A percentile compares a stretch with the other conserved stretches of the same genome.
Conservation (phyloP, 2,329 filamentous ascomycete species). For the Pseudogymnoascus sp. region DNA sequence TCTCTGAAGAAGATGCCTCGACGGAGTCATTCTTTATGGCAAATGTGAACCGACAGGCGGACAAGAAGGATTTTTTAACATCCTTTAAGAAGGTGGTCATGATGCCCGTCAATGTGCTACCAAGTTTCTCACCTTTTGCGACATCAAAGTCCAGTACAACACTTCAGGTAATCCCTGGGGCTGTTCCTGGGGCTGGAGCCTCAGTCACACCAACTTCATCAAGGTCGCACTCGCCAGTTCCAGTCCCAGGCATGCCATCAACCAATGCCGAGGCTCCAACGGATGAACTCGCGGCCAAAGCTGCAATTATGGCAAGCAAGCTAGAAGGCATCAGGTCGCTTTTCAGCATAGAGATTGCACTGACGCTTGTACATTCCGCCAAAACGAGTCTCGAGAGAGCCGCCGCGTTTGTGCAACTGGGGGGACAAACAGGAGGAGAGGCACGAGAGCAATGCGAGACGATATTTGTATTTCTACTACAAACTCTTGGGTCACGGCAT, state of each 20-base stretch:
- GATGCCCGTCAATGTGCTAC: conserved; percentile 92
- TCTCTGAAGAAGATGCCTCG: conserved; percentile 82
- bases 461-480: conserved; percentile 78
- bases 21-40: conserved; percentile 94
- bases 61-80: conserved; percentile 91
- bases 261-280: conserved; percentile 63
- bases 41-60: conserved; percentile 86
- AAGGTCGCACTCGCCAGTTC: conserved; percentile 40
- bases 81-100: conserved; percentile 99
- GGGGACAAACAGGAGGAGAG: conserved; percentile 71
- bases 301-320: conserved; percentile 91
- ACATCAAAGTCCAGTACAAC: conserved; percentile 27
- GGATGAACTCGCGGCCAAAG: conserved; percentile 88
- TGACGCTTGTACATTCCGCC: conserved; percentile 79
- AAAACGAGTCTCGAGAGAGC: conserved; percentile 82
- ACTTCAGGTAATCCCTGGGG: conserved; percentile 11
- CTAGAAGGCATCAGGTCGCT: conserved; percentile 90
- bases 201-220: conserved; percentile 29
- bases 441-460: conserved; percentile 80
- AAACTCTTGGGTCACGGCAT: conserved; percentile 76
- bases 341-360: conserved; percentile 91
- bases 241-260: conserved; percentile 20
- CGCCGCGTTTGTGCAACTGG: conserved; percentile 71
- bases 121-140: conserved; percentile 56
- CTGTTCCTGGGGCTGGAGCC: conserved; percentile 9